These are phyloP conservation scores for Fraxinus baroniana DNA, from an alignment of 305 asterid species.

Conservation along the genomic window DNA sequence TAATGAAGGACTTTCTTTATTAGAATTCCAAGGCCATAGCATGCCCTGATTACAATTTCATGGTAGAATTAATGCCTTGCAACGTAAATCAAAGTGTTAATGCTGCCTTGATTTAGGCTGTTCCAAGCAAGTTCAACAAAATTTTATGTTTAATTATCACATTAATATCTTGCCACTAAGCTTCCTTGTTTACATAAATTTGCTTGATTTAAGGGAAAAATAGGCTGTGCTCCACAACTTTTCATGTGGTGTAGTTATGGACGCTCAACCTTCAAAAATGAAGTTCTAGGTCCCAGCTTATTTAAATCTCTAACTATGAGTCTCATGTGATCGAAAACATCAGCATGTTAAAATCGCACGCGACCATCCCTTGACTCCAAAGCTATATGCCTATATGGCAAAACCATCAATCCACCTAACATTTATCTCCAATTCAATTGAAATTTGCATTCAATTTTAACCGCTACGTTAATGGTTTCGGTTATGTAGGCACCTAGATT, in stretches of 20 bases:
- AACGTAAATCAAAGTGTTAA: neutral
- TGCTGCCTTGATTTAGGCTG: neutral
- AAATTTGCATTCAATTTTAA: neutral
- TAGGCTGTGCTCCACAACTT: neutral
- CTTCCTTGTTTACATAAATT: neutral
- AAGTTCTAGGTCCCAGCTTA: neutral
- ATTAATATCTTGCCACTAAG: neutral
- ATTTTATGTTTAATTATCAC: neutral
- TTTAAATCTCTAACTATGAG: neutral
- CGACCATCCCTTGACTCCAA: neutral
- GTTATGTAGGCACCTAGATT: neutral
- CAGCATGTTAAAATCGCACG: neutral
- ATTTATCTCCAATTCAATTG: neutral
- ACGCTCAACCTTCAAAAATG: neutral
- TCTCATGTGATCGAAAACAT: neutral
- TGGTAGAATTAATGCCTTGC: neutral
- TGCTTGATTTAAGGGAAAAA: neutral
- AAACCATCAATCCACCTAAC: neutral
- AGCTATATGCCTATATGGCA: neutral
- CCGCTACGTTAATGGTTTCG: neutral
- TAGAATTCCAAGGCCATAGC: neutral
- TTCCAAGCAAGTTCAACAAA: neutral
- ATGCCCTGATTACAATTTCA: neutral
- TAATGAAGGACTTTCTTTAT: neutral
- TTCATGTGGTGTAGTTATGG: neutral